phyloP scores from a whole-genome alignment of 768 basidiomycete genomes.

The Auricularia cornea region DNA sequence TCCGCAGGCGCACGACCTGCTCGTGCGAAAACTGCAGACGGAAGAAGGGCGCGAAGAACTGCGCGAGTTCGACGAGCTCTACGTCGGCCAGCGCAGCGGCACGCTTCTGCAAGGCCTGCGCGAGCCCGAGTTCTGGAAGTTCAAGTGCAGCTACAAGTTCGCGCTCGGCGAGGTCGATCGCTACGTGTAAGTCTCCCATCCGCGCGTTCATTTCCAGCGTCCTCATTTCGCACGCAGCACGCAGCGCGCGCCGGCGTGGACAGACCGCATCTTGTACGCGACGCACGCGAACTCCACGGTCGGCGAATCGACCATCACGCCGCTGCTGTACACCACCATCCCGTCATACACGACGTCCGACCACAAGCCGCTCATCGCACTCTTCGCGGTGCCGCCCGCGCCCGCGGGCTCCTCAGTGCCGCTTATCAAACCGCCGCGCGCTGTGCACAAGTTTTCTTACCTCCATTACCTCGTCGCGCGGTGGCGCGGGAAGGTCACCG shows the following conservation, averaged over 20 bases:
- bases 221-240: slow-evolving; percentile 2
- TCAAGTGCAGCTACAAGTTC: slow-evolving; percentile 91
- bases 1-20: slow-evolving; percentile 7
- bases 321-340: slow-evolving; percentile 68
- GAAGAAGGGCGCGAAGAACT: slow-evolving; percentile 49
- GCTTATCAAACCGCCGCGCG: slow-evolving; percentile 27
- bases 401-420: slow-evolving; percentile 19
- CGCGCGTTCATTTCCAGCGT: slow-evolving; percentile 1
- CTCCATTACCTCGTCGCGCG: slow-evolving; percentile 44
- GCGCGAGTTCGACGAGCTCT: slow-evolving; percentile 68
- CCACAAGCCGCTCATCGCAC: slow-evolving; percentile 85
- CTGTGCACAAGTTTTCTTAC: slow-evolving; percentile 45
- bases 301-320: slow-evolving; percentile 47
- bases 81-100: slow-evolving; percentile 52
- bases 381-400: slow-evolving; percentile 50
- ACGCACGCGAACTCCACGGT: slow-evolving; percentile 60
- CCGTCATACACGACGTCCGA: slow-evolving; percentile 85
- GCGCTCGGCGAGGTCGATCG: slow-evolving; percentile 70
- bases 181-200: slow-evolving; percentile 51
- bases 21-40: slow-evolving; percentile 37
- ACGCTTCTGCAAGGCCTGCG: slow-evolving; percentile 61
- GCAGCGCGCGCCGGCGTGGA: slow-evolving; percentile 82
- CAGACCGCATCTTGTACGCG: slow-evolving; percentile 83
- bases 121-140: slow-evolving; percentile 83
- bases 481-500: slow-evolving; percentile 55